phyloP scores from a whole-genome alignment of 371 early-diverging fungal genomes.

The Syncephalastrum sp. region DNA sequence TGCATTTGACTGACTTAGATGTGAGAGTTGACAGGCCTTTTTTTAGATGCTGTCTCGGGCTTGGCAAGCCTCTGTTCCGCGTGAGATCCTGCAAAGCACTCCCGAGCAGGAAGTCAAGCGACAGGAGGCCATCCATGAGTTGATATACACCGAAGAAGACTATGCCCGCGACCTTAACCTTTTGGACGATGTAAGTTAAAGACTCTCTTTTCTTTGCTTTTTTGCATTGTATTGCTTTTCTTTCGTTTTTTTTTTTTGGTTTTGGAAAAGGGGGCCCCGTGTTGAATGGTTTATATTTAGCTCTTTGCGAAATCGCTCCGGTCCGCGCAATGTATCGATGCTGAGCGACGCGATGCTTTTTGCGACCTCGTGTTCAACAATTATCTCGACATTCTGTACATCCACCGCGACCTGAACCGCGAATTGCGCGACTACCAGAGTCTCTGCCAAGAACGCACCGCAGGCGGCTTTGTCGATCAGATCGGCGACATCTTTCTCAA shows the following conservation, averaged over 20 bases:
- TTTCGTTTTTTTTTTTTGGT: too few relatives aligned
- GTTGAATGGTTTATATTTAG: constrained; percentile 8
- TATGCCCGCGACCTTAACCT: constrained; percentile 77
- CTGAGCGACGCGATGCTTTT: constrained; percentile 62
- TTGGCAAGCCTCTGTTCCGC: constrained; percentile 75
- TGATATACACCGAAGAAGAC: constrained; percentile 89
- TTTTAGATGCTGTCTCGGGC: constrained; percentile 42
- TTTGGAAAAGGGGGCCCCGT: too few relatives aligned
- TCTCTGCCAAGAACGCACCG: constrained; percentile 47
- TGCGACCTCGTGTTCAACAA: constrained; percentile 82
- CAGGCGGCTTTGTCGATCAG: constrained; percentile 63
- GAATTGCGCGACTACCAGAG: constrained; percentile 74
- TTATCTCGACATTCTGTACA: constrained; percentile 66
- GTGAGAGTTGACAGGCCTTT: constrained; percentile 1
- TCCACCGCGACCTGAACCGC: constrained; percentile 69
- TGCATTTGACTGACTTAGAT: neutral
- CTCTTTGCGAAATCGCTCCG: constrained; percentile 32
- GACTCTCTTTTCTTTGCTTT: too few relatives aligned
- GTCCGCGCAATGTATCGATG: constrained; percentile 53
- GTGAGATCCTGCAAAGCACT: constrained; percentile 70
- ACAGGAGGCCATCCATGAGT: constrained; percentile 92
- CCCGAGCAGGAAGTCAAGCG: constrained; percentile 79
- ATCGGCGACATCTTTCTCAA: constrained; percentile 85
- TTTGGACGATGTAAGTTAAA: constrained; percentile 31
- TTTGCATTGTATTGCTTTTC: too few relatives aligned